Evolutionary conservation across 2,329 filamentous ascomycete genomes (phyloP).

Genomic region (Aureobasidium leucospermi): DNA sequence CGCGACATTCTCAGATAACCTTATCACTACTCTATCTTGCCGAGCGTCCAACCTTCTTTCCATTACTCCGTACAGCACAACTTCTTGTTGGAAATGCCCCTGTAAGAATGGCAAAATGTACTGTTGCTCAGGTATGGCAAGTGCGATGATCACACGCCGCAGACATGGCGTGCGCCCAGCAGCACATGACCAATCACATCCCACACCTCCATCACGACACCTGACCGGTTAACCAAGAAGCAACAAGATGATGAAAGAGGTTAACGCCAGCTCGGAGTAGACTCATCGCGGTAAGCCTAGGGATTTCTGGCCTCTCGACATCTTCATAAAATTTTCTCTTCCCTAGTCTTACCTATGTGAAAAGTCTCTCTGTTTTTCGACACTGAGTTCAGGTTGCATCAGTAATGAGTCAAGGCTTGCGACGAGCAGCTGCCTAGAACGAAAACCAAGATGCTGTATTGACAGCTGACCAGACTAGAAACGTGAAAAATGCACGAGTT

Average conservation of each 20-base stretch:
- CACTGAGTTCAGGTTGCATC: not conserved
- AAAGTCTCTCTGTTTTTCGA: not conserved
- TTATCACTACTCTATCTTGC: not conserved
- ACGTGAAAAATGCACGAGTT: conserved; percentile 25
- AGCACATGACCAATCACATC: conserved; percentile 8
- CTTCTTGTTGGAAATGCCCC: not conserved
- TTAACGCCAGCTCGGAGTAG: not conserved
- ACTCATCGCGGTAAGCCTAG: not conserved
- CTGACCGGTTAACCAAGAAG: not conserved
- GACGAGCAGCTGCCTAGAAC: not conserved
- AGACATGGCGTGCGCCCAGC: not conserved
- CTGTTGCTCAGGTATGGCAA: not conserved
- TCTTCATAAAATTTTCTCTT: not conserved
- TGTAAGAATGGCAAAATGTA: not conserved
- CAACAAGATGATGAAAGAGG: not conserved
- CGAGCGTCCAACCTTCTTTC: not conserved
- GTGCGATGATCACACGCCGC: conserved; percentile 5
- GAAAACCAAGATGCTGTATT: not conserved
- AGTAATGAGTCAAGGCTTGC: conserved; percentile 1
- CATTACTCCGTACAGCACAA: not conserved
- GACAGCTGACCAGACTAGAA: not conserved
- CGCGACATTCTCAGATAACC: not conserved
- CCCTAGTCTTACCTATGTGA: not conserved
- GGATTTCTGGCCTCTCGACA: not conserved
- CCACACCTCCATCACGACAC: conserved; percentile 5